Percentiles rank a stretch among this genome's conserved stretches.
Conservation (phyloP, 495 filamentous ascomycete genomes). For the Podospora australis region DNA sequence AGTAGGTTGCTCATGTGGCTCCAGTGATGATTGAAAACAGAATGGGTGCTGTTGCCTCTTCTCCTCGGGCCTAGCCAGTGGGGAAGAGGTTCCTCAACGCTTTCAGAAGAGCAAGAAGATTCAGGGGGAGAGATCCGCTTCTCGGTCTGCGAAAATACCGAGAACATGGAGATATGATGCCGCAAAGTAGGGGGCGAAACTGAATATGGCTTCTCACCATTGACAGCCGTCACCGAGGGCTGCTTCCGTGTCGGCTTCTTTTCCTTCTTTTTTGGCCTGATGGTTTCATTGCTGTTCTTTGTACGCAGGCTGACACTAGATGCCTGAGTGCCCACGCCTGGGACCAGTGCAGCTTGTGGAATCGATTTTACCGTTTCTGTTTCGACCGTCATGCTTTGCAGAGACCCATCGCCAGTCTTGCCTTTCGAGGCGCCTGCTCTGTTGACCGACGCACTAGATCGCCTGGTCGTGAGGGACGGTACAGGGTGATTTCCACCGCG, state of each 20-base stretch:
- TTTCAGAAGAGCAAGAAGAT: slow-evolving; percentile 30
- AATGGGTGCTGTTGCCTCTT: slow-evolving; percentile 24
- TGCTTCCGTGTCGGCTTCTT: slow-evolving; percentile 70
- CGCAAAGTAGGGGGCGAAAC: slow-evolving; percentile 16
- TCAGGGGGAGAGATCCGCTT: slow-evolving; percentile 24
- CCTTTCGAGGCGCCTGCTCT: slow-evolving; percentile 34
- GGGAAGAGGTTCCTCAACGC: slow-evolving; percentile 11
- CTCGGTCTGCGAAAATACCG: slow-evolving; percentile 26
- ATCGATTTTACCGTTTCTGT: slow-evolving; percentile 93
- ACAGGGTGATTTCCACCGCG: slow-evolving; percentile 29
- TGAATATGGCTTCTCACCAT: slow-evolving; percentile 53
- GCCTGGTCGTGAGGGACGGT: slow-evolving; percentile 36
- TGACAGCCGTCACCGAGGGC: slow-evolving; percentile 60
- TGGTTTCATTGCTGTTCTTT: slow-evolving; percentile 88
- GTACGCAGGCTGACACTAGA: slow-evolving; percentile 69
- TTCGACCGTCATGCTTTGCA: slow-evolving; percentile 94
- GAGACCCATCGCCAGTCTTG: slow-evolving; percentile 66
- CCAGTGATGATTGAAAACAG: slow-evolving; percentile 29
- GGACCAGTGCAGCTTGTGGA: slow-evolving; percentile 75
- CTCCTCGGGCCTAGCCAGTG: slow-evolving; percentile 12
- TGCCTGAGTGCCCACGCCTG: slow-evolving; percentile 58
- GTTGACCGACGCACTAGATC: slow-evolving; percentile 39
- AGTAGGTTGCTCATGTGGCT: slow-evolving; percentile 45
- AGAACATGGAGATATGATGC: slow-evolving; percentile 33
- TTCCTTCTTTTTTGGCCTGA: slow-evolving; percentile 89